phyloP scores from a whole-genome alignment of 1,284 basidiomycete genomes.

The Cryptococcus sp. region DNA sequence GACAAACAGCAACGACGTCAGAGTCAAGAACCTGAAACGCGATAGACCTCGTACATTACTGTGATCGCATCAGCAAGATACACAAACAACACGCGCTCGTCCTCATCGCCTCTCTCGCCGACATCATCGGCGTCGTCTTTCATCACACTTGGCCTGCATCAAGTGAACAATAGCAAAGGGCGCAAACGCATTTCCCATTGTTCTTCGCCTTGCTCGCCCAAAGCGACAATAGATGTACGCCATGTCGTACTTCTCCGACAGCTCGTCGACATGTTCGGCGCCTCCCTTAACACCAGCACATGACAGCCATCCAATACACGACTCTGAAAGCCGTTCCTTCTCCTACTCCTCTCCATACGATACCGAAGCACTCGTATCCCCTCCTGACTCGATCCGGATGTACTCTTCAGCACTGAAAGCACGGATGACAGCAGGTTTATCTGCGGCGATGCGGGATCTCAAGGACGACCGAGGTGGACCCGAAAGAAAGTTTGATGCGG shows the following conservation, averaged over 20 bases:
- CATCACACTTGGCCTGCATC: neutral
- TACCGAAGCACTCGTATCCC: slow-evolving; percentile 12
- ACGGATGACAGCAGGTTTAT: slow-evolving; percentile 24
- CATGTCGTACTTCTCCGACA: slow-evolving; percentile 20
- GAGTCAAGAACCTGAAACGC: neutral
- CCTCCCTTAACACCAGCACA: slow-evolving; percentile 15
- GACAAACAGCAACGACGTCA: slow-evolving; percentile 1
- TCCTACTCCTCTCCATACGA: slow-evolving; percentile 8
- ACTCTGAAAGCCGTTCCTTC: neutral
- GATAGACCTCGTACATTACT: too few species aligned
- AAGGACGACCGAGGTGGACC: slow-evolving; percentile 24
- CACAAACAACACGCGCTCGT: neutral
- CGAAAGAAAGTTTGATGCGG: slow-evolving; percentile 20
- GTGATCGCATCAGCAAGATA: neutral
- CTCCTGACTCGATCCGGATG: slow-evolving; percentile 27
- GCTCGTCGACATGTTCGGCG: slow-evolving; percentile 14
- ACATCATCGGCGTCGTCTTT: neutral
- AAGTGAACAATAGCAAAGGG: too few species aligned
- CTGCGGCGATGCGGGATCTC: slow-evolving; percentile 29
- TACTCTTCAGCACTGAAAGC: slow-evolving; percentile 29
- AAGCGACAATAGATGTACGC: too few species aligned
- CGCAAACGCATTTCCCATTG: too few species aligned
- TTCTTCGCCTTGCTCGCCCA: too few species aligned
- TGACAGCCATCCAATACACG: neutral
- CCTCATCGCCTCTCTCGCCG: neutral